Conservation (phyloP, 345 rosid species). For the Populus nigra region DNA sequence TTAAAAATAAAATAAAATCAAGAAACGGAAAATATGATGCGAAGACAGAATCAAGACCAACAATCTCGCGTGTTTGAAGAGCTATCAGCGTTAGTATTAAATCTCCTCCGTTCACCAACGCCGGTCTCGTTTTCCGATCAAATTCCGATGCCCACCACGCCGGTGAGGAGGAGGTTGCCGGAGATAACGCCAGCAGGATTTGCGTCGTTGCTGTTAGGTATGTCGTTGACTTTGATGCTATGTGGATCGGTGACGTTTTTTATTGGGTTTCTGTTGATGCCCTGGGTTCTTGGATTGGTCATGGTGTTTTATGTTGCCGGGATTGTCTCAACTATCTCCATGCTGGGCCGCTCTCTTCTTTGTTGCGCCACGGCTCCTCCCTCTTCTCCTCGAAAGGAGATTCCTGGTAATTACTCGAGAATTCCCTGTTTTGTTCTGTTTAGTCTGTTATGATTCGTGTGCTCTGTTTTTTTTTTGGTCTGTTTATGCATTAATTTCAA, state of each 20-base stretch:
- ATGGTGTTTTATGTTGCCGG: slow-evolving; percentile 78
- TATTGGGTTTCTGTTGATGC: slow-evolving; percentile 87
- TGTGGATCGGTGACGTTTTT: slow-evolving; percentile 95
- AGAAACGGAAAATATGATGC: slow-evolving; percentile 36
- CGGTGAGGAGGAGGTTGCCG: slow-evolving; percentile 24
- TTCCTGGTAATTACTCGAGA: slow-evolving; percentile 41
- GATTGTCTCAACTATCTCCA: slow-evolving; percentile 62
- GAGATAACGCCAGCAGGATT: slow-evolving; percentile 78
- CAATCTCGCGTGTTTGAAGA: slow-evolving; percentile 56
- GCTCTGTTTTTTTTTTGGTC: neutral
- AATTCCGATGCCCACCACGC: slow-evolving; percentile 15
- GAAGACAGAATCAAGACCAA: slow-evolving; percentile 52
- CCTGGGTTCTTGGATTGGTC: slow-evolving; percentile 80
- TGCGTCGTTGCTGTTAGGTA: slow-evolving; percentile 76
- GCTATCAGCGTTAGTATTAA: slow-evolving; percentile 60
- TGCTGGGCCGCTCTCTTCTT: slow-evolving; percentile 60
- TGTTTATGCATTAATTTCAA: neutral
- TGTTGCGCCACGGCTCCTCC: slow-evolving; percentile 50
- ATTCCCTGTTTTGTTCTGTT: neutral
- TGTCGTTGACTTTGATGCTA: slow-evolving; percentile 73
- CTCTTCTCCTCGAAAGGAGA: slow-evolving; percentile 40
- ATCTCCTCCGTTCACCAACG: slow-evolving; percentile 62
- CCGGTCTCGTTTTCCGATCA: slow-evolving; percentile 45
- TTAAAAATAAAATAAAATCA: neutral
- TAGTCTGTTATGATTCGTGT: neutral